These are phyloP conservation scores for Abelmoschus esculentus DNA, from an alignment of 345 rosid genomes.

Conservation along the genomic window DNA sequence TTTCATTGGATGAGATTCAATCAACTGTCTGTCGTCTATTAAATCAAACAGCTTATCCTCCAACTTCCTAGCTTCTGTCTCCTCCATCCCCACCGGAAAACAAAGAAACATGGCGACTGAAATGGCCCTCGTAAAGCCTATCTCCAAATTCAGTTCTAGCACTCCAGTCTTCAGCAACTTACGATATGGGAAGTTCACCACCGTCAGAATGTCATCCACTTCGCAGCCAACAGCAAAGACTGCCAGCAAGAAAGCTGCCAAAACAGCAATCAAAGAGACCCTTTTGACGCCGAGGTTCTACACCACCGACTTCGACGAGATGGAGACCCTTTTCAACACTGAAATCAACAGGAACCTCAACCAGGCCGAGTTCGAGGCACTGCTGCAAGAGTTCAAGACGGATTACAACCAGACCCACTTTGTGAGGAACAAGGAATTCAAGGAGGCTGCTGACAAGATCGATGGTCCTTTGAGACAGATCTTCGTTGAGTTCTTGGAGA, in stretches of 20 bases:
- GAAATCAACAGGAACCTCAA: constrained; percentile 87
- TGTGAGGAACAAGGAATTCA: constrained; percentile 93
- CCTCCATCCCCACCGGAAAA: too few relatives aligned
- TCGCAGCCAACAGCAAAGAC: constrained; percentile 19
- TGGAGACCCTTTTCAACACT: constrained; percentile 90
- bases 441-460: constrained; percentile 88
- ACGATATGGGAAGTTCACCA: constrained; percentile 21
- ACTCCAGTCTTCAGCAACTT: constrained; percentile 30
- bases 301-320: constrained; percentile 94
- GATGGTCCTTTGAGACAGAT: constrained; percentile 81
- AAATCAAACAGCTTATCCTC: too few relatives aligned
- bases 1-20: too few relatives aligned
- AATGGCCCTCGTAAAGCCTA: constrained; percentile 74
- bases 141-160: constrained; percentile 41
- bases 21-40: too few relatives aligned
- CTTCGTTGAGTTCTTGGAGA: constrained; percentile 88
- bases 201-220: constrained; percentile 61
- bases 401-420: constrained; percentile 92
- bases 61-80: too few relatives aligned
- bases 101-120: constrained; percentile 44
- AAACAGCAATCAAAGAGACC: constrained; percentile 43
- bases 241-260: constrained; percentile 43
- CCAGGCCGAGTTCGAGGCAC: constrained; percentile 73
- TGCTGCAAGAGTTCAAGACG: constrained; percentile 22
- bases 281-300: constrained; percentile 55